Evolutionary conservation across 2,329 filamentous ascomycete genomes (phyloP), one percentile per base, ranked within the genome.

Genomic region (Calonectria pseudoreteaudii): DNA sequence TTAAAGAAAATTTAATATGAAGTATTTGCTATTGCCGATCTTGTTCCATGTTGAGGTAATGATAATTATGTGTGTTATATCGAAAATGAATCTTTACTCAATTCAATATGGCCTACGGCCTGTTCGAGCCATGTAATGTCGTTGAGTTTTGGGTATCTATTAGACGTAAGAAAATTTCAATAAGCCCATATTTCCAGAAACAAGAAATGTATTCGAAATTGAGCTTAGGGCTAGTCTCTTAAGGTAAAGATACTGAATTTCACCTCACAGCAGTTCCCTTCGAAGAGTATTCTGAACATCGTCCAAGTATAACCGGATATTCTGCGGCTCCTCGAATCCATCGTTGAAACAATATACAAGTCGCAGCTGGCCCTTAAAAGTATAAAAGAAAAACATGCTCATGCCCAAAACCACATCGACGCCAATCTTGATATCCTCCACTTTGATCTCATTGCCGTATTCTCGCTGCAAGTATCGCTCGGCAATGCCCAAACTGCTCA

Each of bases 281-380:
- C 16, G 10, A 23, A 68, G 23, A 56, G 31, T 28, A 14, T 18
- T n/a, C 16, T 44, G 14, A 0, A 76, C 14, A 8, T 60, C 64
- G 8, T 69, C 67, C 28, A 77, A 49, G n/a, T 74, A 76, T 11
- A 11, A 13, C 3, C 50, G n/a, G n/a, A 72, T 74, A 53, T 74
- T 62, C 18, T 58, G n/a, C 5, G 20, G 34, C 23, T 72, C 65
- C 44, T 76, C 64, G 26, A 72, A 81, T 5, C 76, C 79, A 50
- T 82, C 78, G 53, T 82, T 82, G 60, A 81, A 81, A 60, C 74
- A 74, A 34, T 81, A 79, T 11, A 77, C 74, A 7, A 81, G 68
- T 26, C 77, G 75, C 44, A 82, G 69, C 50, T 76, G 74, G 38
- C 76, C 78, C 10, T 73, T 71, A 66, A 80, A 79, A 1, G 78